Evolutionary conservation across 495 filamentous ascomycete species (phyloP), one percentile per base, ranked within the genome.

Genomic region (Talaromyces adpressus): DNA sequence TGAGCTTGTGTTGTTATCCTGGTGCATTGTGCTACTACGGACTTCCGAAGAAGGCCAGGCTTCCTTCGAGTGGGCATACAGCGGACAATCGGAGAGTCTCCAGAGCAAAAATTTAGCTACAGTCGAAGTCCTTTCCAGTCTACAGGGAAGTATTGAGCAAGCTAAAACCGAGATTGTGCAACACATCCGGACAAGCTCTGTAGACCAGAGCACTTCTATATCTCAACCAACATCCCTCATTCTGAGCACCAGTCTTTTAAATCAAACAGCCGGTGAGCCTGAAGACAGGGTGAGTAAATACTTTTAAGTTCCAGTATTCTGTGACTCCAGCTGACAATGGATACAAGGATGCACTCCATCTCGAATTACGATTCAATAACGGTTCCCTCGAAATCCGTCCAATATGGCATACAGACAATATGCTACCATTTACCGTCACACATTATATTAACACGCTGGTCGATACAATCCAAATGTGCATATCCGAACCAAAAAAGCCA

Each of bases 1-100:
- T 22, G 75, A 78, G n/a, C 36, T 75, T 9, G 25, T 80, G 41
- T 68, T 81, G 1, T 39, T 77, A 16, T 73, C 79, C n/a, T 81
- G 79, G 79, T 68, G 79, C 5, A 67, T 80, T 20, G 69, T 75
- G 32, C 73, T 81, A 20, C 53, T 79, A 63, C 68, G 69, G 6
- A 75, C 72, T 2, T 66, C 64, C 7, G 79, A 81, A 70, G 75
- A 76, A 25, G 69, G 64, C 25, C 71, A 74, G n/a, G 34, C 70
- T 20, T 56, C 41, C 14, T 80, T 65, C 62, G 75, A 79, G 8
- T 81, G 78, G 78, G 62, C 71, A 2, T 75, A 76, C 61, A 64
- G 63, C 4, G 27, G 9, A 16, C 34, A 41, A 56, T 52, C 62
- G 14, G 22, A 63, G 52, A 57, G 5, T 18, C 16, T 8, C 63